A percentile compares a stretch with the other conserved stretches of the same genome.
Evolutionary conservation across 2,329 filamentous ascomycete genomes (phyloP).

Genomic region (Penicillium italicum): DNA sequence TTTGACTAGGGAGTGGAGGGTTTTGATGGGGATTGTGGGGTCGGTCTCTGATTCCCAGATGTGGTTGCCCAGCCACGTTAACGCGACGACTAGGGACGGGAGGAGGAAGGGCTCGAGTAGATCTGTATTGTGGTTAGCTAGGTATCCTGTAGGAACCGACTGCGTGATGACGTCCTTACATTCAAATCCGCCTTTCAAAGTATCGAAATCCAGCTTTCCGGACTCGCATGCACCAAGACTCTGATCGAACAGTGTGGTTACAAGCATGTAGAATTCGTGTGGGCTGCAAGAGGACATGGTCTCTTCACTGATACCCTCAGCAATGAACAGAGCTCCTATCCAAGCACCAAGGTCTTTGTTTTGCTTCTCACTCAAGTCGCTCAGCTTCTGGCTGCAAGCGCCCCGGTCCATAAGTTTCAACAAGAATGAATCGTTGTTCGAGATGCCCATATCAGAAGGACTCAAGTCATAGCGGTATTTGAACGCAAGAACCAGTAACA

Average conservation of each 20-base stretch:
- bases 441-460: conserved; percentile 52
- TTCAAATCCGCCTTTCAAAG: conserved; percentile 60
- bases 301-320: conserved; percentile 62
- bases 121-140: conserved; percentile 39
- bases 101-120: conserved; percentile 62
- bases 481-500: conserved; percentile 57
- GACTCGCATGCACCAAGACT: conserved; percentile 57
- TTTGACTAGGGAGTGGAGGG: conserved; percentile 56
- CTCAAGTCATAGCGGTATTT: conserved; percentile 56
- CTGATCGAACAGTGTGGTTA: conserved; percentile 60
- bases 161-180: conserved; percentile 42
- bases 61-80: conserved; percentile 58
- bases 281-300: conserved; percentile 62
- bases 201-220: conserved; percentile 54
- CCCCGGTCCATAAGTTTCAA: conserved; percentile 50
- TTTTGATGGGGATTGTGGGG: conserved; percentile 51
- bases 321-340: conserved; percentile 60
- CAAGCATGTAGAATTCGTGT: conserved; percentile 61
- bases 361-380: conserved; percentile 54
- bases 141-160: background rate
- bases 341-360: conserved; percentile 56
- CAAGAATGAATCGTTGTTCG: conserved; percentile 53
- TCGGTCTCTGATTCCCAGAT: conserved; percentile 51
- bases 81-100: conserved; percentile 57
- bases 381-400: conserved; percentile 46